Conservation (phyloP, 495 filamentous ascomycete species). For the Penicillium taxi region DNA sequence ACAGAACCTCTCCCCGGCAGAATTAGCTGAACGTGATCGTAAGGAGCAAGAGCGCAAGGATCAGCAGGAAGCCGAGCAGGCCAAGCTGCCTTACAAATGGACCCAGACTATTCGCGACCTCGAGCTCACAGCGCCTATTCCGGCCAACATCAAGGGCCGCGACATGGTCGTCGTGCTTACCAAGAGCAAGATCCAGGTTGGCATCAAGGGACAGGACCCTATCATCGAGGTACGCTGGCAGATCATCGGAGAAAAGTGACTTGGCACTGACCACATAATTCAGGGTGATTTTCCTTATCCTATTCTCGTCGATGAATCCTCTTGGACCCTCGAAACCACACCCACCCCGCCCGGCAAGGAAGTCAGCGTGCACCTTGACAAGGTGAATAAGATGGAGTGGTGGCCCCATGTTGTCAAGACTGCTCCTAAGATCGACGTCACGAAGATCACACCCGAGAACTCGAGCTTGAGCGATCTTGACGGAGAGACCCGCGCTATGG, state of each 20-base stretch:
- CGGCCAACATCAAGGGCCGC: slow-evolving; percentile 71
- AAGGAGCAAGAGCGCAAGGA: slow-evolving; percentile 62
- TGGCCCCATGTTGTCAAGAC: slow-evolving; percentile 83
- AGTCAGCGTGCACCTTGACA: slow-evolving; percentile 87
- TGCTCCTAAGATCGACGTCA: slow-evolving; percentile 80
- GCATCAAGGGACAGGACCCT: slow-evolving; percentile 79
- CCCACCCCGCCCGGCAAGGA: slow-evolving; percentile 57
- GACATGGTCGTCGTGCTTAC: slow-evolving; percentile 80
- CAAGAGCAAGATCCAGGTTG: slow-evolving; percentile 69
- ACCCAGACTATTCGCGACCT: slow-evolving; percentile 89
- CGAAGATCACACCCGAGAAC: slow-evolving; percentile 90
- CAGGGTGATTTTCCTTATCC: slow-evolving; percentile 80
- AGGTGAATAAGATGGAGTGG: slow-evolving; percentile 96
- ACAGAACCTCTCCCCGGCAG: slow-evolving; percentile 43
- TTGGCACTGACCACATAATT: not conserved
- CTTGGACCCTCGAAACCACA: slow-evolving; percentile 81
- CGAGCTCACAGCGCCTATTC: slow-evolving; percentile 69
- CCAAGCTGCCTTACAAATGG: slow-evolving; percentile 93
- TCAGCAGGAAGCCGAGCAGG: slow-evolving; percentile 81
- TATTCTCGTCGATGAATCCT: slow-evolving; percentile 75
- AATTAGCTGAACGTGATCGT: slow-evolving; percentile 41
- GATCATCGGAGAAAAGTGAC: not conserved
- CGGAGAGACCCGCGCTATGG: slow-evolving; percentile 94
- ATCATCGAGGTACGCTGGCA: slow-evolving; percentile 63
- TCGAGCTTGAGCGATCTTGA: slow-evolving; percentile 85